phyloP scores from a whole-genome alignment of 306 rosid genomes.

The Prunus mongolica region DNA sequence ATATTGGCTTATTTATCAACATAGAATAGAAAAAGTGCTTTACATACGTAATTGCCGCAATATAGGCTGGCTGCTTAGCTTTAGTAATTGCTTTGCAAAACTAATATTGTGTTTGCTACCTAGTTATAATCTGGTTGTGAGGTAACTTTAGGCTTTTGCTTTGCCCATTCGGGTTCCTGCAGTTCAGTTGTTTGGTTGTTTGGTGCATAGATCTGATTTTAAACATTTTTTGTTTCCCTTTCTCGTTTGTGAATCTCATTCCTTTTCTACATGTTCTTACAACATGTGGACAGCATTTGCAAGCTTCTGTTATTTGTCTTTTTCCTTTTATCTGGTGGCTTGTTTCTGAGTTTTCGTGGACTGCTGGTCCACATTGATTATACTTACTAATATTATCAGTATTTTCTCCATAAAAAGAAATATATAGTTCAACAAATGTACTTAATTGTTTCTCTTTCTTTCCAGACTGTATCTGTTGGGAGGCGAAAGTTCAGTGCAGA shows the following conservation, averaged over 20 bases:
- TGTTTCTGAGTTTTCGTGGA: no score
- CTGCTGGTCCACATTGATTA: not conserved
- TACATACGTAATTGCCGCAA: not conserved
- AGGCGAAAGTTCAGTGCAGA: conserved; percentile 86
- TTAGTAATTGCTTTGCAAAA: no score
- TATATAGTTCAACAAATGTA: not conserved
- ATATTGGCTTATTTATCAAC: not conserved
- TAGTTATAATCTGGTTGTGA: not conserved
- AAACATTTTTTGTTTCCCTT: no score
- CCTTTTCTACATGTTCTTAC: no score
- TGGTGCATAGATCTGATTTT: no score
- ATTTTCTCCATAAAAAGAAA: not conserved
- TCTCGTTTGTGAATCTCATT: no score
- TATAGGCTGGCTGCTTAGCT: not conserved
- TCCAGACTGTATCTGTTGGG: conserved; percentile 86
- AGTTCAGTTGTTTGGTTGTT: not conserved
- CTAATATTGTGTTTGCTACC: no score
- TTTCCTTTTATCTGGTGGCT: no score
- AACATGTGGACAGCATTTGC: no score
- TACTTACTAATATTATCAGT: not conserved
- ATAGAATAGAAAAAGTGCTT: no score
- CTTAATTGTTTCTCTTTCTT: conserved; percentile 6
- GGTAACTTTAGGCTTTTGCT: not conserved
- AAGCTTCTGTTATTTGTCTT: no score
- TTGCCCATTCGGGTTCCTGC: not conserved